Percentiles rank a stretch among this genome's conserved stretches.
These are phyloP conservation scores for Hygrophoropsis aurantiaca DNA, from an alignment of 768 basidiomycete genomes.

Conservation along the genomic window DNA sequence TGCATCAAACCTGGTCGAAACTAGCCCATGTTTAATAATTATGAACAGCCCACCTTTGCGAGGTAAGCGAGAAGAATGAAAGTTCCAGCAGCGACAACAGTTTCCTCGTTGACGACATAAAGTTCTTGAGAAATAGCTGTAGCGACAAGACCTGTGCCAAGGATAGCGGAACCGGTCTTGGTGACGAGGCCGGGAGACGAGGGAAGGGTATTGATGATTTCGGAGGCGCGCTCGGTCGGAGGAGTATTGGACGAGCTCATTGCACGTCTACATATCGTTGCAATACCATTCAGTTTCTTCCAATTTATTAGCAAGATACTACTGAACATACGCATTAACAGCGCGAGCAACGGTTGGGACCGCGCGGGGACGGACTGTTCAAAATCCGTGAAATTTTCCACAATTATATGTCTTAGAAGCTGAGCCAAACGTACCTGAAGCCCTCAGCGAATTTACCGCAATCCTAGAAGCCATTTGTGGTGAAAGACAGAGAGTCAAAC, in stretches of 20 bases:
- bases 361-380: slow-evolving; percentile 54
- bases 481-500: slow-evolving; percentile 8
- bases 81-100: slow-evolving; percentile 82
- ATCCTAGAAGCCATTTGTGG: slow-evolving; percentile 67
- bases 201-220: slow-evolving; percentile 86
- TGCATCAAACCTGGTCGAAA: slow-evolving; percentile 29
- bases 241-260: slow-evolving; percentile 69
- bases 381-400: slow-evolving; percentile 1
- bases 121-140: slow-evolving; percentile 96
- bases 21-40: slow-evolving; percentile 1
- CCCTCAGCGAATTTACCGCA: slow-evolving; percentile 62
- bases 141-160: slow-evolving; percentile 86
- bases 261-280: slow-evolving; percentile 49
- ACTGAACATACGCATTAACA: slow-evolving; percentile 45
- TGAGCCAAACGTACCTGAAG: slow-evolving; percentile 45
- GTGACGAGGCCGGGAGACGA: slow-evolving; percentile 86
- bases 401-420: background rate
- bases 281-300: slow-evolving; percentile 8
- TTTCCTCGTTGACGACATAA: slow-evolving; percentile 97
- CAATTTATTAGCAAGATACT: slow-evolving; percentile 2
- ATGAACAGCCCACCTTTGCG: slow-evolving; percentile 60
- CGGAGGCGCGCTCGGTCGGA: slow-evolving; percentile 83
- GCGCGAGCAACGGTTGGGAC: slow-evolving; percentile 46
- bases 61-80: slow-evolving; percentile 81
- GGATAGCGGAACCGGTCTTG: slow-evolving; percentile 91